Base-by-base conservation (phyloP, 2,329 filamentous ascomycete species). In the Aspergillus neoniger region DNA sequence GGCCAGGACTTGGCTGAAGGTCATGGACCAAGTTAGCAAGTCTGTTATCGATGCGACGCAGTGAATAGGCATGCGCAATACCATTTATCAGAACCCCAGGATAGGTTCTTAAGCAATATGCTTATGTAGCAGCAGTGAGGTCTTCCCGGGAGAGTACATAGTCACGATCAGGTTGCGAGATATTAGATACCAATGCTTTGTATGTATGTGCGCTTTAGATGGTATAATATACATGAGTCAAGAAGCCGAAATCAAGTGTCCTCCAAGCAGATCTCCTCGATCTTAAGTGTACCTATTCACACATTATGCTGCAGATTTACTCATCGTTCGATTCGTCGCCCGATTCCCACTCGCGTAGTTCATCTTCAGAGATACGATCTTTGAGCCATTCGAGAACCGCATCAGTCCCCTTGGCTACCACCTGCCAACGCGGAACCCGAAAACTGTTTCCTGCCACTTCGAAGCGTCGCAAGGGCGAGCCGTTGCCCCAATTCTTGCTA, bases 391-490 rank as follows among this genome's bases (percentile, higher is more conserved):
- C 83, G 66, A 97, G 79, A 0, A 92, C 88, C 2, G 91, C 89
- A 68, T 96, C 92, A 0, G 93, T 97, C 0, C 94, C 94, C 63
- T 92, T 90, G 62, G 94, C 90, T 51, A 98, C 79, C 6, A 96
- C 85, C 64, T 90, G 90, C 80, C 90, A 93, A 59, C 91, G 86
- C 0, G 94, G 94, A 32, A 97, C 92, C 32, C 91, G 84, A 77
- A 98, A 98, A 32, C 88, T 84, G 73, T 98, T 98, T 0, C 92
- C 92, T 28, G 85, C 86, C 4, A 96, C 89, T 51, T 96, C 89
- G 9, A 97, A 79, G 57, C 82, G 85, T 76, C 82, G 90, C 79
- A 78, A 86, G 64, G 68, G 87, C 78, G 71, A 70, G 2, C 82
- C 81, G 41, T 70, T 71, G 4, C 74, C 72, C 69, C 72, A 73